phyloP scores from a whole-genome alignment of 805 yeast species.

The Yamadazyma scolyti region DNA sequence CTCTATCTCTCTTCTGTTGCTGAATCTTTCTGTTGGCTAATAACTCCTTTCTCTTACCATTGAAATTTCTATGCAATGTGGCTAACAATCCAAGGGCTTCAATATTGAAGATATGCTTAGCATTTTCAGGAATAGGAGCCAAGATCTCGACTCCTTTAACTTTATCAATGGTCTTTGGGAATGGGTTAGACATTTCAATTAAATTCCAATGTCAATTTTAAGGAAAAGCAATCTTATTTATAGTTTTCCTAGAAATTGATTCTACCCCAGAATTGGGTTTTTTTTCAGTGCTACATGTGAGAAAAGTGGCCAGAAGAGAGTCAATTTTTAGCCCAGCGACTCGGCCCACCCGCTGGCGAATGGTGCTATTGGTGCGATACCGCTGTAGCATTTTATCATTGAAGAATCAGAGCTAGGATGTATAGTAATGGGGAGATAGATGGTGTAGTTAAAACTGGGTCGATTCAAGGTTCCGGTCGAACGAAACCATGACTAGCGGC shows the following conservation, averaged over 20 bases:
- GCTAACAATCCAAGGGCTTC: conserved; percentile 71
- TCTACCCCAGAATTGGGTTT: conserved; percentile 6
- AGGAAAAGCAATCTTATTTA: conserved; percentile 13
- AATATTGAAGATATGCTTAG: conserved; percentile 53
- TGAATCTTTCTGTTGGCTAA: conserved; percentile 58
- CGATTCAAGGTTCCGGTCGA: too few species aligned
- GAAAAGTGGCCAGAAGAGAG: not conserved
- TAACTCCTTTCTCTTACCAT: conserved; percentile 54
- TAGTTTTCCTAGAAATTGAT: conserved; percentile 6
- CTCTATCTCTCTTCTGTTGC: conserved; percentile 60
- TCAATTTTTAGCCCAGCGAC: too few species aligned
- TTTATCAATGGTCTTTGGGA: conserved; percentile 41
- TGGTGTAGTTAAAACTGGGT: too few species aligned
- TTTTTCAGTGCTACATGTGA: conserved; percentile 4
- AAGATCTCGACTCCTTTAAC: conserved; percentile 52
- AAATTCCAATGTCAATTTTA: conserved; percentile 1
- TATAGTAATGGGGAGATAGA: too few species aligned
- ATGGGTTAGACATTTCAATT: conserved; percentile 36
- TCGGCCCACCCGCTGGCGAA: too few species aligned
- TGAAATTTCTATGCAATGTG: conserved; percentile 69
- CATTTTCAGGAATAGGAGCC: conserved; percentile 46
- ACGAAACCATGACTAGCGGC: too few species aligned
- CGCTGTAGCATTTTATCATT: too few species aligned
- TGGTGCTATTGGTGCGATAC: too few species aligned
- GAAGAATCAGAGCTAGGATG: too few species aligned